Evolutionary conservation across 306 rosid species (phyloP), one percentile per base, ranked within the genome.

Genomic region (Citrullus amarus): DNA sequence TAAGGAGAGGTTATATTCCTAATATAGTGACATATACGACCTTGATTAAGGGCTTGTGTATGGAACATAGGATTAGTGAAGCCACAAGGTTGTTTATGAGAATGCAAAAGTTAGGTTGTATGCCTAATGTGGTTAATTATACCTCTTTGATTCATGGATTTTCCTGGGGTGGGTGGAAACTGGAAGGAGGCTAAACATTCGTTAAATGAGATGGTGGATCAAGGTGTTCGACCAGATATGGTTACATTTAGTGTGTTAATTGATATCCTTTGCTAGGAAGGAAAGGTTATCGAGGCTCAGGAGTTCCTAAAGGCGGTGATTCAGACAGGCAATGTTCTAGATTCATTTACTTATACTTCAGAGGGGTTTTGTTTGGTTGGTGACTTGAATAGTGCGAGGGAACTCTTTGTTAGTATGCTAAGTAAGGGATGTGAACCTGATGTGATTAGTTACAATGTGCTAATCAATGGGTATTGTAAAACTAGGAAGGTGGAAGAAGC

Each of bases 151-250:
- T 88, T 11, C 90, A 83, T 81, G 87, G 87, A 43, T 81, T 86
- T 58, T 84, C 84, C 70, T 67, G 8, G 36, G 78, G 61, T 25
- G 28, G 28, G 28, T 9, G 88, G 83, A 60, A 83, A 83, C 28
- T 84, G 83, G 85, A 80, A 81, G 78, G 84, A 71, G 77, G 88
- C 86, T 3, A 83, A 79, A 77, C 44, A 39, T 60, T n/a, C 81
- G 85, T 82, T 83, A 2, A 46, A 51, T 78, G 86, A 89, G 81
- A 86, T 89, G 90, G 80, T 83, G 16, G 83, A 85, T 78, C 86
- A 56, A 22, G 92, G 90, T n/a, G 74, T 88, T 63, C 79, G 6
- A 59, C 90, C 88, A 36, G 75, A 85, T 77, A 46, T 66, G 34
- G 79, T 83, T 66, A 89, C 85, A 2, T 86, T 83, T 55, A 89